Base-by-base conservation (phyloP, 164 flowering plant species). In the Magnolia kwangsiensis region DNA sequence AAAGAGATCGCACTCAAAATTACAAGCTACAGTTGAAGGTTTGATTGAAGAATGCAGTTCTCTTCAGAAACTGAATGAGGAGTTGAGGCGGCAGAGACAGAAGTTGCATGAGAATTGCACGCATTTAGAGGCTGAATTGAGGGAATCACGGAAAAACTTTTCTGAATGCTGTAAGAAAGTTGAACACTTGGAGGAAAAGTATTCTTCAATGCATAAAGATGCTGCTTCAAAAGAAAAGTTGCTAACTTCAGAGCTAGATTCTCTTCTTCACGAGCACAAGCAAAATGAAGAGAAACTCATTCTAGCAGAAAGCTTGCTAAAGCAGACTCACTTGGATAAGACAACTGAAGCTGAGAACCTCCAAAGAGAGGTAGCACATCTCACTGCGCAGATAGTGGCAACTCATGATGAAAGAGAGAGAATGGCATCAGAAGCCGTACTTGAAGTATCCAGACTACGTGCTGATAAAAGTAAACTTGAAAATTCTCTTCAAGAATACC, bases 391-490 rank as follows among this genome's bases (percentile, higher is more conserved):
- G 82, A 81, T 89, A 77, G 79, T 87, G 13, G 76, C 77, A 55
- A 72, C 78, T 63, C 77, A 85, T 71, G 84, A 86, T 69, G 92
- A 90, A 71, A 82, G 83, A 73, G 88, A 88, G 51, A 88, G 69
- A 81, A 70, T 83, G 71, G 86, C 85, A 73, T 81, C 84, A n/a
- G 88, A 88, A 59, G 86, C 91, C 66, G 73, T 81, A 20, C 78
- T 74, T 71, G 89, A 90, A 86, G 78, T 80, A 23, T 87, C 91
- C 71, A 72, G 72, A 73, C 80, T 91, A 77, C 85, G 79, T 29
- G 87, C 84, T 29, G 91, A 86, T 63, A 91, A 87, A 78, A 78
- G 77, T 0, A 86, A 83, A 77, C 78, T 91, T 49, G 86, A 87
- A 80, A 76, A 29, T 78, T 79, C 79, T 73, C 82, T 89, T 76